Base-by-base conservation (phyloP, 2,329 filamentous ascomycete species). In the Xylaria arbuscula region DNA sequence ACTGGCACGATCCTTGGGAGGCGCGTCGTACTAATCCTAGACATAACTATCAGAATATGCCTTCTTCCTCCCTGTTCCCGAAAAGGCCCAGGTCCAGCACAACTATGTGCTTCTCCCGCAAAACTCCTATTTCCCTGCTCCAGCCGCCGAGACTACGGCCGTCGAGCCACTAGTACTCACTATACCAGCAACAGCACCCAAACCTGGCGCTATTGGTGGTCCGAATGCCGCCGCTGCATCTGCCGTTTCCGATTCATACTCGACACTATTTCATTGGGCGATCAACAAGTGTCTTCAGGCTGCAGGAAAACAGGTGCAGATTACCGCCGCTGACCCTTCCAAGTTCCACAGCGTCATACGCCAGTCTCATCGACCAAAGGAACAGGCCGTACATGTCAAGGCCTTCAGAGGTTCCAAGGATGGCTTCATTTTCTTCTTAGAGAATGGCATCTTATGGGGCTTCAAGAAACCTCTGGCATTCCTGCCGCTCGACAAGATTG, bases 391-490 rank as follows among this genome's bases (percentile, higher is more conserved):
- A 19, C 88, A 91, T 72, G 86, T 92, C 53, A 88, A 87, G 73
- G 89, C 86, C 1, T 91, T 90, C 78, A 83, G 89, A 53, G 90
- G 90, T 22, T 89, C 86, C 66, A 92, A 92, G 76, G 90, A 92
- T 67, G 90, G 89, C 0, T 91, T 86, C 71, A 81, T 92, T 0
- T 92, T 91, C 75, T 91, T 92, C 75, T 80, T 92, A 17, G 85
- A 88, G 38, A 88, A 83, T 32, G 90, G 90, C 15, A 91, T 92
- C 62, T 77, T 92, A 8, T 92, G 89, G 88, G 89, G 84, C 0
- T 92, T 90, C 82, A 91, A 91, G 79, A 92, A 92, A 78, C 90
- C 90, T 0, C 77, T 92, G 1, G 79, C 90, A 24, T 91, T 91
- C 72, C 81, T 92, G 5, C 88, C 89, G 4, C 83, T 90, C 19